These are phyloP conservation scores for Calonectria pseudoreteaudii DNA, from an alignment of 2,329 filamentous ascomycete species.

Conservation along the genomic window DNA sequence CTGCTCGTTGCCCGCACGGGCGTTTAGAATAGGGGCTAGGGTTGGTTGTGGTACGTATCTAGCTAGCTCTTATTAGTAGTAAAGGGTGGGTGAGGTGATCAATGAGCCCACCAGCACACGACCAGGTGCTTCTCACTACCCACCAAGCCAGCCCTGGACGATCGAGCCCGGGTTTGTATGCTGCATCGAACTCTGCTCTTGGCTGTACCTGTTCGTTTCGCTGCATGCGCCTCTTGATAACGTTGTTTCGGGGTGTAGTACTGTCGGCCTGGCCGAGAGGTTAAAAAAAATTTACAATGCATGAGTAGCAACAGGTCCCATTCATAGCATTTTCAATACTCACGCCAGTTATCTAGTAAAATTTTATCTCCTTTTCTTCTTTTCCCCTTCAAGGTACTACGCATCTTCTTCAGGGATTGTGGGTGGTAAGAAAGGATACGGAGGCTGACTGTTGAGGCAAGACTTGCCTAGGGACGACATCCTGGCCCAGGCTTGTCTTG, in stretches of 20 bases:
- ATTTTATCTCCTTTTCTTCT: background rate
- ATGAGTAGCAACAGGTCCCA: conserved; percentile 23
- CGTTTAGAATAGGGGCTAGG: conserved; percentile 39
- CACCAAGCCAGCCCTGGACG: conserved; percentile 23
- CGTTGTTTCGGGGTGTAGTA: conserved; percentile 10
- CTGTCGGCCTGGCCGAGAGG: conserved; percentile 28
- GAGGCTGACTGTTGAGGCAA: conserved; percentile 28
- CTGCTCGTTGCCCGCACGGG: conserved; percentile 32
- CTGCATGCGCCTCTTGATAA: conserved; percentile 32
- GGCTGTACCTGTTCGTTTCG: conserved; percentile 33
- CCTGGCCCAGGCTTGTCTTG: conserved; percentile 8
- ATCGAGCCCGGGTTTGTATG: conserved; percentile 22
- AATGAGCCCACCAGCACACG: conserved; percentile 36
- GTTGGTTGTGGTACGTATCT: background rate
- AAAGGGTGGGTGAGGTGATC: conserved; percentile 42
- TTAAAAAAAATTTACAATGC: conserved; percentile 1
- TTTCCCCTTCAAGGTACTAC: conserved; percentile 1
- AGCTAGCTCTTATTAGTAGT: conserved; percentile 19
- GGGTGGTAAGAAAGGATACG: conserved; percentile 25
- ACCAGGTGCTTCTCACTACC: conserved; percentile 34
- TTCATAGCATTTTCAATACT: conserved; percentile 14
- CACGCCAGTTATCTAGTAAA: conserved; percentile 13
- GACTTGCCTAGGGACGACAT: conserved; percentile 15
- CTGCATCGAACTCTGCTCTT: conserved; percentile 32
- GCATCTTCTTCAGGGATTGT: conserved; percentile 38